phyloP scores from a whole-genome alignment of 2,329 filamentous ascomycete genomes.

The Ophiosphaerella herpotricha region DNA sequence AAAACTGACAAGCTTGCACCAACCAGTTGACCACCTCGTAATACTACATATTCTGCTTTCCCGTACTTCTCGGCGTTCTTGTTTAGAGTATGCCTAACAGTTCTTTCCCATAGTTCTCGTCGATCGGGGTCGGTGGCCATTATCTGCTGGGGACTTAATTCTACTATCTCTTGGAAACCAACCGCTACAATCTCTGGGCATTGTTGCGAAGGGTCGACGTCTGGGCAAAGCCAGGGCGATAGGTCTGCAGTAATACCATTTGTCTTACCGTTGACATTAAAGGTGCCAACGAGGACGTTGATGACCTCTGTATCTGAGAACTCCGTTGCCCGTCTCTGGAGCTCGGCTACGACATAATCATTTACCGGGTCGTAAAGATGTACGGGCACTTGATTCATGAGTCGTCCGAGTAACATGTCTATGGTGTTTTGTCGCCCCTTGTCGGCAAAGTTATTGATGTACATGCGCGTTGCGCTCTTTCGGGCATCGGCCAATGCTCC shows the following conservation, averaged over 20 bases:
- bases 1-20: constrained; percentile 92
- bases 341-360: constrained; percentile 80
- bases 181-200: constrained; percentile 87
- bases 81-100: constrained; percentile 80
- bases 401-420: constrained; percentile 83
- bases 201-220: constrained; percentile 58
- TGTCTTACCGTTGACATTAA: constrained; percentile 91
- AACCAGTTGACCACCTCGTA: constrained; percentile 91
- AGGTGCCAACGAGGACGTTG: constrained; percentile 83
- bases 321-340: constrained; percentile 68
- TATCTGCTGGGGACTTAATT: constrained; percentile 95
- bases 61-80: constrained; percentile 66
- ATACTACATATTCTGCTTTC: constrained; percentile 80
- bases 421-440: constrained; percentile 93
- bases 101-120: constrained; percentile 83
- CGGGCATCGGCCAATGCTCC: constrained; percentile 93
- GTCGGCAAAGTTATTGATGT: constrained; percentile 97
- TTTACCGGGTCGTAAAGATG: constrained; percentile 93
- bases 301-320: constrained; percentile 77
- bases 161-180: constrained; percentile 98
- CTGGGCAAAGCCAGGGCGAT: constrained; percentile 81
- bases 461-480: constrained; percentile 91
- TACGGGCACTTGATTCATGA: constrained; percentile 82
- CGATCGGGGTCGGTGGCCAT: constrained; percentile 95
- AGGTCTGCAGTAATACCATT: constrained; percentile 79